Evolutionary conservation across 2,329 filamentous ascomycete genomes (phyloP).

Genomic region (Beauveria bassiana): DNA sequence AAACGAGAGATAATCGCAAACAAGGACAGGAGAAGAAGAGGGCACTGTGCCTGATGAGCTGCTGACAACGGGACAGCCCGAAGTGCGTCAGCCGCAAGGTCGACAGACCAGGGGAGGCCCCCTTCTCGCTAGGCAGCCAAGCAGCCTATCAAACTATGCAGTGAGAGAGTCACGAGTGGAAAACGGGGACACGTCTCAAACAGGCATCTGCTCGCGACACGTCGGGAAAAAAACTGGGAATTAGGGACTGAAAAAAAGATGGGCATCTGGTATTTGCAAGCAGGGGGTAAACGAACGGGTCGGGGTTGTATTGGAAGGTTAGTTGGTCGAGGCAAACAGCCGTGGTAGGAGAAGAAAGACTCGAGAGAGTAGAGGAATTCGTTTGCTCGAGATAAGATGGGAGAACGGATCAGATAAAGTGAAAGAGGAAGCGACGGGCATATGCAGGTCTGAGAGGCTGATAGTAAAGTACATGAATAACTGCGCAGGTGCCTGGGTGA

Average conservation of each 20-base stretch:
- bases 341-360: background rate
- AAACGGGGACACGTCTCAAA: background rate
- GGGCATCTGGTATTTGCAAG: background rate
- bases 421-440: background rate
- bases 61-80: slow-evolving; percentile 3
- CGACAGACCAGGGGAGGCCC: background rate
- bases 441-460: no score
- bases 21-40: background rate
- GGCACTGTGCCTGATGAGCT: background rate
- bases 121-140: background rate
- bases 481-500: no score
- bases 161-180: background rate
- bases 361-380: background rate
- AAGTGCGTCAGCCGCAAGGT: slow-evolving; percentile 8
- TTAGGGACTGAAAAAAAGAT: background rate
- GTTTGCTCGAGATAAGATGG: slow-evolving; percentile 7
- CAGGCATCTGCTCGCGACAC: background rate
- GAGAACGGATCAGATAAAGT: background rate
- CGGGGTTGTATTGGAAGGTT: background rate
- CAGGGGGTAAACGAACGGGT: background rate
- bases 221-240: background rate
- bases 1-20: background rate
- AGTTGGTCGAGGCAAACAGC: background rate
- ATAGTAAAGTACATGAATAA: no score
- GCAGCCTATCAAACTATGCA: background rate